phyloP scores from a whole-genome alignment of 2,329 filamentous ascomycete genomes.

The Claviceps sp. region DNA sequence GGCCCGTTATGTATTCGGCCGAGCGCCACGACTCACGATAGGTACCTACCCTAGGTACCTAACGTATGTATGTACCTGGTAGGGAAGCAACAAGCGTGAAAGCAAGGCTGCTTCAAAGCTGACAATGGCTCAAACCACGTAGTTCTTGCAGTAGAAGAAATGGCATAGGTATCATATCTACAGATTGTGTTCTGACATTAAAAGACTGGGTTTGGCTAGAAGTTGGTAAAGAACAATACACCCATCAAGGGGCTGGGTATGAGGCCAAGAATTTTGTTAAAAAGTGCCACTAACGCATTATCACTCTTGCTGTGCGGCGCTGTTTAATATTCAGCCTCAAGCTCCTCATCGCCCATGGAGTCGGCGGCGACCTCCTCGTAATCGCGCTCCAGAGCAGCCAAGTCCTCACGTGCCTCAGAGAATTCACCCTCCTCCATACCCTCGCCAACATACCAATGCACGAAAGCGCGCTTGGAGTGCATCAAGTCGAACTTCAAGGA shows the following conservation, averaged over 20 bases:
- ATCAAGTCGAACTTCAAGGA: slow-evolving; percentile 99
- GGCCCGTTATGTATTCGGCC: slow-evolving; percentile 9
- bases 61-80: neutral
- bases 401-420: slow-evolving; percentile 95
- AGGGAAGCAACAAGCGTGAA: neutral
- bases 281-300: slow-evolving; percentile 7
- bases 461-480: slow-evolving; percentile 99
- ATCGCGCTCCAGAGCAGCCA: slow-evolving; percentile 93
- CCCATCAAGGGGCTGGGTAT: slow-evolving; percentile 14
- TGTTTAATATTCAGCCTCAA: slow-evolving; percentile 80
- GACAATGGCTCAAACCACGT: neutral
- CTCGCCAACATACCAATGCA: slow-evolving; percentile 99
- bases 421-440: slow-evolving; percentile 99
- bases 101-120: too few species aligned
- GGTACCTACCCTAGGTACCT: neutral
- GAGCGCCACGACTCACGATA: neutral
- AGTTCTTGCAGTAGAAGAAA: neutral
- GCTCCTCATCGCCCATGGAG: slow-evolving; percentile 75
- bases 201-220: slow-evolving; percentile 21
- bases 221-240: slow-evolving; percentile 27
- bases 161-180: slow-evolving; percentile 11
- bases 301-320: slow-evolving; percentile 3
- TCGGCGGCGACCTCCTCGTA: slow-evolving; percentile 98
- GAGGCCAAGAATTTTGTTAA: slow-evolving; percentile 12
- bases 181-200: slow-evolving; percentile 22